These are phyloP conservation scores for Aspergillus nanangensis DNA, from an alignment of 495 filamentous ascomycete genomes.

Conservation along the genomic window DNA sequence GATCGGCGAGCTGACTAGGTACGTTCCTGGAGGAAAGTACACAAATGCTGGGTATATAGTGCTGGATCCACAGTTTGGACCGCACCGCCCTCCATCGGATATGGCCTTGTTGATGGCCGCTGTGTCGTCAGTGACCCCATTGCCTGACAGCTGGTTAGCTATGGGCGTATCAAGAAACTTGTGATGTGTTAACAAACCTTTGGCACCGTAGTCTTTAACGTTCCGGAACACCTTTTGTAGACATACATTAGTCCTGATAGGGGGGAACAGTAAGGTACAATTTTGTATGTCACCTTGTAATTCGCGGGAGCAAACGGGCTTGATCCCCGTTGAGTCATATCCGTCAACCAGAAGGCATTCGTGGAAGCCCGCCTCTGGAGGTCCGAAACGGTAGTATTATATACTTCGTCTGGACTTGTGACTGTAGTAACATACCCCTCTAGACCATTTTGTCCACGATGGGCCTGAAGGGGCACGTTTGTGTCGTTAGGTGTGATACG, in stretches of 20 bases:
- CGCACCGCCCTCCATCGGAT: conserved; percentile 45
- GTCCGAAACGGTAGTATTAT: neutral
- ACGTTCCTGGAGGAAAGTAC: conserved; percentile 59
- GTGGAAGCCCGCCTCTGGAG: neutral
- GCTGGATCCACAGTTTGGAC: conserved; percentile 43
- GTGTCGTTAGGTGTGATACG: conserved; percentile 1
- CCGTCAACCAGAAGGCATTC: conserved; percentile 11
- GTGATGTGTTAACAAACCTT: conserved; percentile 12
- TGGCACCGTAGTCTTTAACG: conserved; percentile 46
- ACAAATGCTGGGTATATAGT: conserved; percentile 45
- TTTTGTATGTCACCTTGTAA: conserved; percentile 8
- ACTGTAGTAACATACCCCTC: neutral
- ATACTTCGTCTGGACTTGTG: neutral
- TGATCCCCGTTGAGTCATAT: conserved; percentile 1
- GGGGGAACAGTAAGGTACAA: neutral
- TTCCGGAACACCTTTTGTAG: conserved; percentile 19
- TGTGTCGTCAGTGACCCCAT: conserved; percentile 50
- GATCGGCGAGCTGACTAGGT: conserved; percentile 53
- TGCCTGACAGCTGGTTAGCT: conserved; percentile 19
- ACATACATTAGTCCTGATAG: neutral
- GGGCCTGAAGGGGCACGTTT: neutral
- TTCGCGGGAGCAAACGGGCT: conserved; percentile 12
- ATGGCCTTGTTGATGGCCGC: conserved; percentile 49
- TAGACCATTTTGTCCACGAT: neutral
- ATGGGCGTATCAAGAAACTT: neutral